phyloP scores from a whole-genome alignment of 139 green algal species.

The Astrephomene gubernaculifera region DNA sequence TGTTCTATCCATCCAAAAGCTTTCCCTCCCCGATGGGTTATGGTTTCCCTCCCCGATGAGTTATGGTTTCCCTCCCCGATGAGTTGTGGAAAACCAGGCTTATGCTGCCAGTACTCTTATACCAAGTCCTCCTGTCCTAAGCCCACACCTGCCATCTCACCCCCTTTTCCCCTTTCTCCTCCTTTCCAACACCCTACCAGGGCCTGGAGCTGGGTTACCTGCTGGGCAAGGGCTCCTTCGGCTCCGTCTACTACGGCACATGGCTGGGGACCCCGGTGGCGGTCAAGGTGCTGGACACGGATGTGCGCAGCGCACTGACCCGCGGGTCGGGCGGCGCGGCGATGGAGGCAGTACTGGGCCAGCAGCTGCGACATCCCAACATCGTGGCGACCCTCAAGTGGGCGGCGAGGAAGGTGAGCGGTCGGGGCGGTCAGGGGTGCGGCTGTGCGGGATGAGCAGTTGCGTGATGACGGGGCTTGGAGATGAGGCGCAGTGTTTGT shows the following conservation, averaged over 20 bases:
- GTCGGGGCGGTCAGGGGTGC: no score
- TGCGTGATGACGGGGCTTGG: neutral
- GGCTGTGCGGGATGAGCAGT: neutral
- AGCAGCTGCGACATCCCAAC: slow-evolving; percentile 55
- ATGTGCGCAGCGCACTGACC: slow-evolving; percentile 17
- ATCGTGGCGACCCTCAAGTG: slow-evolving; percentile 60
- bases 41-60: no score
- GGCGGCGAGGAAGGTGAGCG: slow-evolving; percentile 21
- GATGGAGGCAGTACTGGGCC: slow-evolving; percentile 42
- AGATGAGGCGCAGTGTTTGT: no score
- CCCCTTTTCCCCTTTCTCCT: neutral
- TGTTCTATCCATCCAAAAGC: no score
- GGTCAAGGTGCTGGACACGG: slow-evolving; percentile 58
- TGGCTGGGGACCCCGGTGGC: slow-evolving; percentile 51
- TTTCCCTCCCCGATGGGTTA: no score
- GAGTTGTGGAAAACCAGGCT: no score
- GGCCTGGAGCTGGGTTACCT: slow-evolving; percentile 59
- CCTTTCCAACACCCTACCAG: slow-evolving; percentile 1
- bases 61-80: no score
- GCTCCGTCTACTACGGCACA: slow-evolving; percentile 56
- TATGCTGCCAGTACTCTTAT: no score
- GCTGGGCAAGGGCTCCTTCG: slow-evolving; percentile 60
- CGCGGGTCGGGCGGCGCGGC: neutral
- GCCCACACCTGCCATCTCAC: no score
- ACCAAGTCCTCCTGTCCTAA: no score